Evolutionary conservation across 208 protist species (phyloP).

Genomic region (Crithidia mellificae): DNA sequence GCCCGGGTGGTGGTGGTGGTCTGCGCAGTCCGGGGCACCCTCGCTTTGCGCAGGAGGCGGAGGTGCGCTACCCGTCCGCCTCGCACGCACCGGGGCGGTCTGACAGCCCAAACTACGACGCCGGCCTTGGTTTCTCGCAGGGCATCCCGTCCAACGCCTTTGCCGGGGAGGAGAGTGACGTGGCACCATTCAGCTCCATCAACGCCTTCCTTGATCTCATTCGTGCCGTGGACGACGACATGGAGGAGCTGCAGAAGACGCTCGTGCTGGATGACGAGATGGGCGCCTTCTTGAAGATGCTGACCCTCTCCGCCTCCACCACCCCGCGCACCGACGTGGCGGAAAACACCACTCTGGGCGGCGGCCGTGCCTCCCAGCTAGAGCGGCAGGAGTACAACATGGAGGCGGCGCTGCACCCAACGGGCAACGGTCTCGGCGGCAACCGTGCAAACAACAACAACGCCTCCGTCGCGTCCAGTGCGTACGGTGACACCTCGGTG

Average conservation of each 20-base stretch:
- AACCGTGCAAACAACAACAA: conserved; percentile 2
- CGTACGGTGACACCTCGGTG: neutral
- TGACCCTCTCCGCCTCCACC: conserved; percentile 80
- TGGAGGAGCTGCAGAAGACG: conserved; percentile 58
- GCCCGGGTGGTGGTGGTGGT: neutral
- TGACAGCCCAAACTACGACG: neutral
- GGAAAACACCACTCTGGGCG: conserved; percentile 2
- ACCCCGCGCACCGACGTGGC: conserved; percentile 59
- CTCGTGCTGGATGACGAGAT: conserved; percentile 86
- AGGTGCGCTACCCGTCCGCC: neutral
- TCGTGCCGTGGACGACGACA: conserved; percentile 44
- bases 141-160: conserved; percentile 18
- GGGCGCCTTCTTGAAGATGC: conserved; percentile 80
- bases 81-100: neutral
- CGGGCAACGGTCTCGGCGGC: conserved; percentile 36
- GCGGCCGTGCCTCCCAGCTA: conserved; percentile 10
- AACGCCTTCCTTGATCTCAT: conserved; percentile 54
- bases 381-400: conserved; percentile 46
- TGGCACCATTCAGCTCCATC: conserved; percentile 64
- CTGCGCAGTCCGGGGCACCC: neutral
- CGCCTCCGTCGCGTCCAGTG: neutral
- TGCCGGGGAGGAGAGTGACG: conserved; percentile 26
- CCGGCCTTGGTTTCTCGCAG: neutral
- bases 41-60: neutral
- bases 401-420: conserved; percentile 61